Evolutionary conservation across 176 grass and related monocot species (phyloP), one percentile per base, ranked within the genome.

Genomic region (Oryza meridionalis): DNA sequence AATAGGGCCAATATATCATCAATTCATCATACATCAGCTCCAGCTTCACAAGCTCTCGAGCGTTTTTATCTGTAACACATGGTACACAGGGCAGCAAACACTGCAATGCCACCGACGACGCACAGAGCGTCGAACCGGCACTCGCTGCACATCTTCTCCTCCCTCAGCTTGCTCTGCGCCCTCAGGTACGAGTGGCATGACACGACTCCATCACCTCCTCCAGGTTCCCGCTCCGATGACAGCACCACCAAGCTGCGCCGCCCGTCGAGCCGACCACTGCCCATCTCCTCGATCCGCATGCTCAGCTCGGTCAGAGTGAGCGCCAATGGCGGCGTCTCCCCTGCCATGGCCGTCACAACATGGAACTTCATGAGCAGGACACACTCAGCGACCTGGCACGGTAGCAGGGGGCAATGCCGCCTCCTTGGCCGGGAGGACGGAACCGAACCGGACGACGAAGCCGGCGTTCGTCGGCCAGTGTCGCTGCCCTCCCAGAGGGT

Each of bases 381-480:
- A 77, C 77, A 89, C 29, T 89, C 77, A 2, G 82, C 82, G n/a
- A 88, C 81, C 76, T 74, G 81, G 81, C 81, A 88, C 0, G 87
- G 69, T 26, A 40, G 38, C 38, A 88, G 76, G 26, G 2, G 3
- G 29, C 29, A 31, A 31, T 2, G 29, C 29, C 29, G 84, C 49
- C 21, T 80, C 87, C 81, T 88, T 88, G 3, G 87, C 87, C 0
- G 81, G 87, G 38, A 88, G 87, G 26, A 88, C 81, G 11, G 87
- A 88, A 49, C 87, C 81, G 6, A 80, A 88, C 14, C 81, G 37
- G 7, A 75, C 68, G 17, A 89, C 70, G 6, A 89, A 89, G 29
- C 63, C 82, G 61, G 26, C 47, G 75, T 89, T 82, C 4, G 87
- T 88, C 2, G 87, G 87, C 87, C 76, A 88, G 38, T 88, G 87